Evolutionary conservation across 805 yeast species (phyloP).

Genomic region (Citeromyces nyonsensis): DNA sequence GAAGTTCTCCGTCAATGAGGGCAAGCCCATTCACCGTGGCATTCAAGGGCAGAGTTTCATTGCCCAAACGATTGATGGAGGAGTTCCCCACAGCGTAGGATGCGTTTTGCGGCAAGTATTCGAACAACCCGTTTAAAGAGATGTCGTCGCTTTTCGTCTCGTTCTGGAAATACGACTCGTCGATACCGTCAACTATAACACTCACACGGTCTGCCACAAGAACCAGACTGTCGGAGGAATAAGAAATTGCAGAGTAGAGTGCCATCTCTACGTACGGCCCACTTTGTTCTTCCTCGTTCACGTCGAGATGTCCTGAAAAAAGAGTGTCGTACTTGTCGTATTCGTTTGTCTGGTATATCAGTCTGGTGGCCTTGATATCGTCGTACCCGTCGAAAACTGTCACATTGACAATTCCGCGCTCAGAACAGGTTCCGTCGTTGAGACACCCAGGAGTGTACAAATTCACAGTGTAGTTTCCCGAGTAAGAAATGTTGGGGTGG

Average conservation of each 20-base stretch:
- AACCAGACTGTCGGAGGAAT: constrained; percentile 19
- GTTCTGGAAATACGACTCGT: too few species aligned
- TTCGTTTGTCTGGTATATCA: constrained; percentile 69
- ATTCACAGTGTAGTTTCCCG: constrained; percentile 62
- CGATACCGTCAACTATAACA: constrained; percentile 30
- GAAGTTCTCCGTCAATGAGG: constrained; percentile 16
- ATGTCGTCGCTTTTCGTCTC: too few species aligned
- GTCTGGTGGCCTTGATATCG: constrained; percentile 20
- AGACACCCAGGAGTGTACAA: constrained; percentile 83
- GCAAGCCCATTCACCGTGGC: constrained; percentile 23
- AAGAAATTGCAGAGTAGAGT: not conserved
- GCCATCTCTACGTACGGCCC: too few species aligned
- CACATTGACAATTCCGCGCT: constrained; percentile 69
- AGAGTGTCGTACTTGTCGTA: constrained; percentile 69
- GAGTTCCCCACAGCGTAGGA: constrained; percentile 26
- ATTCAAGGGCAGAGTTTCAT: constrained; percentile 14
- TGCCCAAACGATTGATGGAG: constrained; percentile 22
- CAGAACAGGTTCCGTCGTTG: constrained; percentile 46
- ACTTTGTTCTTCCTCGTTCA: constrained; percentile 16
- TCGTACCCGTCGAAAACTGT: constrained; percentile 35
- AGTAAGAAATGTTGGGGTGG: constrained; percentile 50
- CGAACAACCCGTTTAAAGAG: constrained; percentile 64
- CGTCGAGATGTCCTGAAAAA: constrained; percentile 53
- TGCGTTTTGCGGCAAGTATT: constrained; percentile 62
- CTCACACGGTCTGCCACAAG: constrained; percentile 62